Percentiles rank a stretch among this genome's conserved stretches.
phyloP scores from a whole-genome alignment of 352 stramenopile species.

The Thalassiosira mediterranea region DNA sequence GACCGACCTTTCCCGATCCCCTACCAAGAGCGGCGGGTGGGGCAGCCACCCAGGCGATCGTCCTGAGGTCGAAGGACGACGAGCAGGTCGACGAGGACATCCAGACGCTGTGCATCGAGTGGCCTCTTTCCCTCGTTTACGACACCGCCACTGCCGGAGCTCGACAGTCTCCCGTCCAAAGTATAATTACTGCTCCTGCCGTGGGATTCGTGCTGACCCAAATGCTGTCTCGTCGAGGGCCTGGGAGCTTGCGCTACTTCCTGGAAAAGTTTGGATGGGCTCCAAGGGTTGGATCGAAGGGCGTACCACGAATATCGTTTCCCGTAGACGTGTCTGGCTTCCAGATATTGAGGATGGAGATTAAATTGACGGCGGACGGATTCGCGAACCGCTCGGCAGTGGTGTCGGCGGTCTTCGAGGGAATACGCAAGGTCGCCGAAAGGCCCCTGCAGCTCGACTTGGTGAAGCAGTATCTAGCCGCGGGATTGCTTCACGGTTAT shows the following conservation, averaged over 20 bases:
- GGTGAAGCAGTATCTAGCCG: constrained; percentile 62
- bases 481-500: constrained; percentile 70
- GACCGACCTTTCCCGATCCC: constrained; percentile 16
- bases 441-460: constrained; percentile 59
- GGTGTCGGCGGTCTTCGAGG: constrained; percentile 69
- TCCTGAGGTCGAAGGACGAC: constrained; percentile 54
- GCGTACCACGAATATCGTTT: constrained; percentile 69
- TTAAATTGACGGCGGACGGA: constrained; percentile 68
- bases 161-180: constrained; percentile 26
- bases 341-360: constrained; percentile 73
- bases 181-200: constrained; percentile 56
- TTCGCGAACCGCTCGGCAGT: constrained; percentile 73
- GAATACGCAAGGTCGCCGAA: constrained; percentile 43
- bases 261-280: constrained; percentile 67
- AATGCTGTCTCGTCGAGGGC: constrained; percentile 64
- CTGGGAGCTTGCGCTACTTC: constrained; percentile 65
- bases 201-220: constrained; percentile 77
- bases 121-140: constrained; percentile 46
- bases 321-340: constrained; percentile 76
- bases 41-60: constrained; percentile 37
- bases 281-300: constrained; percentile 44
- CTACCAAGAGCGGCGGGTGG: neutral
- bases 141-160: neutral
- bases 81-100: constrained; percentile 48
- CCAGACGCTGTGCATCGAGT: constrained; percentile 52